Evolutionary conservation across 2,329 filamentous ascomycete genomes (phyloP), one percentile per base, ranked within the genome.

Genomic region (Lojkania enalia): DNA sequence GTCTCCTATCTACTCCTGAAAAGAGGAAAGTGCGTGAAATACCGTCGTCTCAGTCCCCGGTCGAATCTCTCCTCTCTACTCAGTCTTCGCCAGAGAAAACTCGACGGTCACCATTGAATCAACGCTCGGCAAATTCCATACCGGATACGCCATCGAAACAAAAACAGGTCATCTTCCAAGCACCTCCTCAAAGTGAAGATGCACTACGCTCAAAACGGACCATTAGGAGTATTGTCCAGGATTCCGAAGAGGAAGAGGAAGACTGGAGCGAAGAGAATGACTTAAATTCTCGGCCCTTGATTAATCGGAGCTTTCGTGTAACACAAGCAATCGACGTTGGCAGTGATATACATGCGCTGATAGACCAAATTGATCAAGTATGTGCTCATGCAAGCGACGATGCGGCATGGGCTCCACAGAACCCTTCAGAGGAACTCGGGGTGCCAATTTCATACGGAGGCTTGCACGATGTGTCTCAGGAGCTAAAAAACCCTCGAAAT

Each of bases 41-140:
- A 35, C 55, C 60, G 9, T 68, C 66, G 1, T 69, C 66, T n/a
- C 66, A 69, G 35, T 69, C 66, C 15, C 64, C 66, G 12, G 44
- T 61, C 5, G 61, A 64, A 4, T 63, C 63, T 3, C 51, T 57
- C 1, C 35, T 67, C 0, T 66, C 60, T 9, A 64, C 57, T n/a
- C 63, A 64, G 14, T 18, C 44, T 2, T 58, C 61, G 2, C 58
- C 59, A 12, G 39, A 52, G 3, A 62, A 56, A 21, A 35, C 35
- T 4, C 18, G 40, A 12, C 52, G 53, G 11, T 46, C 51, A 9
- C 56, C 54, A 3, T 32, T 63, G 19, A 49, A 52, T 31, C 41
- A 52, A 23, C 44, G 55, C 5, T 49, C 49, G 11, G 42, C 15
- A 2, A 61, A 59, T 25, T 15, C 33, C 1, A 19, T 42, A 14